Conservation (phyloP, 768 basidiomycete species). For the Pleurotus sapidus region DNA sequence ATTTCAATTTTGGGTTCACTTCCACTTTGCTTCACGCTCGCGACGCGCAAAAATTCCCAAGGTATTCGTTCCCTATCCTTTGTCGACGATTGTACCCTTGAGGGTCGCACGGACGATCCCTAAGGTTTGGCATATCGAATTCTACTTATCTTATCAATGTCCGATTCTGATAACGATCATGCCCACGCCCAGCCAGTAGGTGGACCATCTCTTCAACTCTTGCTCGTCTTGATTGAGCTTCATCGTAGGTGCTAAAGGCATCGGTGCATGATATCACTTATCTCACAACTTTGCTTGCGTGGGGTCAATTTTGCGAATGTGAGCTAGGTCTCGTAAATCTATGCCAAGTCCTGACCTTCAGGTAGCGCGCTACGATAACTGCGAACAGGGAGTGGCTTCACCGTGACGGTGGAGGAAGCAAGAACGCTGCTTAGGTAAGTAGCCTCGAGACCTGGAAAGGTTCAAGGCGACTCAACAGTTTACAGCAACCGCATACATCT, state of each 20-base stretch:
- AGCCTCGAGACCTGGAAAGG: neutral
- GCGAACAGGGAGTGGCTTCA: conserved; percentile 69
- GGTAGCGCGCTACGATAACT: conserved; percentile 71
- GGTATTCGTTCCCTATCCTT: too few relatives aligned
- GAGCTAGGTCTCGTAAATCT: conserved; percentile 20
- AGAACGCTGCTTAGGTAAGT: conserved; percentile 75
- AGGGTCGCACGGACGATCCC: too few relatives aligned
- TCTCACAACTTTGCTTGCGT: conserved; percentile 71
- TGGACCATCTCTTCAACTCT: neutral
- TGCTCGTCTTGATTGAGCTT: neutral
- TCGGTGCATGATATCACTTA: conserved; percentile 82
- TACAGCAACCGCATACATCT: conserved; percentile 82
- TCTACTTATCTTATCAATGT: neutral
- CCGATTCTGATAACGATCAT: neutral
- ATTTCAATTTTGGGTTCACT: too few relatives aligned
- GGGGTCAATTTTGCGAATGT: conserved; percentile 83
- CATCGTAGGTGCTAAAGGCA: conserved; percentile 54
- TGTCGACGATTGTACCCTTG: too few relatives aligned
- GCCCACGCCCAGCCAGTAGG: neutral
- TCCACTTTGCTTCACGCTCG: too few relatives aligned
- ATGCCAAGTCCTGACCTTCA: conserved; percentile 5
- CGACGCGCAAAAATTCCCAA: too few relatives aligned
- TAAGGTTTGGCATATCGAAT: too few relatives aligned
- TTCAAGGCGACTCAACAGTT: neutral
- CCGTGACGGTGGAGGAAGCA: conserved; percentile 83